phyloP scores from a whole-genome alignment of 331 rosid genomes.

The Quercus lobata region DNA sequence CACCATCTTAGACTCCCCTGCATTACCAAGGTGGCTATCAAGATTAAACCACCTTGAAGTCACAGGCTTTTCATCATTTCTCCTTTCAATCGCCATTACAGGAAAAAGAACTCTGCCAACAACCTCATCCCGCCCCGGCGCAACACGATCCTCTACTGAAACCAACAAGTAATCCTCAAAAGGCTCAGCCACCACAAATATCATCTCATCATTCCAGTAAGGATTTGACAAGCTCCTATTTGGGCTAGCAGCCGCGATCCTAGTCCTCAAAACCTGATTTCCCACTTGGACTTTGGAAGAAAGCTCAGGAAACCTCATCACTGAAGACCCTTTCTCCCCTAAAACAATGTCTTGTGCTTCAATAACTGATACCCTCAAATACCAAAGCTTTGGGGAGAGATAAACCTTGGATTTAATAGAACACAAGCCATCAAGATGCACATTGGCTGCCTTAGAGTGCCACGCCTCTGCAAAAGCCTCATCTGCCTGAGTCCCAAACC shows the following conservation, averaged over 20 bases:
- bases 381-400: constrained; percentile 64
- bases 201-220: constrained; percentile 52
- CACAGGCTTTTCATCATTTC: constrained; percentile 46
- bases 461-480: constrained; percentile 66
- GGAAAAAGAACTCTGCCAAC: constrained; percentile 47
- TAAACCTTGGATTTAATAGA: constrained; percentile 65
- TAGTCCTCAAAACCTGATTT: constrained; percentile 48
- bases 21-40: constrained; percentile 29
- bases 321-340: constrained; percentile 37
- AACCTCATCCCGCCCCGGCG: constrained; percentile 43
- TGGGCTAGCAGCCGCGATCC: constrained; percentile 33
- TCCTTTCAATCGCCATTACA: constrained; percentile 33
- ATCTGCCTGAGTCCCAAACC: constrained; percentile 73
- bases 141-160: constrained; percentile 44
- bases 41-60: constrained; percentile 60
- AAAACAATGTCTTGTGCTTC: constrained; percentile 61
- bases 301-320: constrained; percentile 55
- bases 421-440: constrained; percentile 49
- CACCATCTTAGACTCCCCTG: constrained; percentile 36
- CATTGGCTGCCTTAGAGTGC: constrained; percentile 63
- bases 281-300: constrained; percentile 48
- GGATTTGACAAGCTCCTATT: constrained; percentile 54
- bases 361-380: constrained; percentile 37
- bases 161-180: constrained; percentile 50
- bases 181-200: constrained; percentile 65